These are phyloP conservation scores for Thermothelomyces thermophilus DNA, from an alignment of 2,329 filamentous ascomycete genomes.

Conservation along the genomic window DNA sequence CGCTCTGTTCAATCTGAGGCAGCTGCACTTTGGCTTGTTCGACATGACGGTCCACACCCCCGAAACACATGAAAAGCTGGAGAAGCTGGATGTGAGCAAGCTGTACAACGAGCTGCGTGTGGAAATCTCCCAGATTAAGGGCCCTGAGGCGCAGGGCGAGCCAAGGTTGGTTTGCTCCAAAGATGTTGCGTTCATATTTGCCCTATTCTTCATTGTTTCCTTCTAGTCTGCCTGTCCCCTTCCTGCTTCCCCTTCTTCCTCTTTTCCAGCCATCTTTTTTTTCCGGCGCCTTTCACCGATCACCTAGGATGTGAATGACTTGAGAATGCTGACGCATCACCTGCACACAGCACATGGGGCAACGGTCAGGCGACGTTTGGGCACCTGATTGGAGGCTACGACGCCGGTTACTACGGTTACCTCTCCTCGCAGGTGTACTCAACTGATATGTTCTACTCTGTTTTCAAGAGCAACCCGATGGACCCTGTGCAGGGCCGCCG, in stretches of 20 bases:
- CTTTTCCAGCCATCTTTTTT: not conserved
- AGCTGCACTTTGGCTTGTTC: slow-evolving; percentile 75
- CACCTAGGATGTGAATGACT: not conserved
- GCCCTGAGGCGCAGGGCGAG: slow-evolving; percentile 60
- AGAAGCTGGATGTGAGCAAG: slow-evolving; percentile 57
- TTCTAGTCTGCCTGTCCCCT: too few species aligned
- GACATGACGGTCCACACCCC: slow-evolving; percentile 77
- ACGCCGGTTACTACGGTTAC: slow-evolving; percentile 77
- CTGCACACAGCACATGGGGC: slow-evolving; percentile 55
- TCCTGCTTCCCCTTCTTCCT: too few species aligned
- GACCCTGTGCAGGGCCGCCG: slow-evolving; percentile 64
- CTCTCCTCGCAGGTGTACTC: slow-evolving; percentile 73
- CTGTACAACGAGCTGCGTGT: slow-evolving; percentile 68
- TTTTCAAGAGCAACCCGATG: slow-evolving; percentile 75
- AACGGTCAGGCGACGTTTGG: slow-evolving; percentile 75
- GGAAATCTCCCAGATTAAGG: slow-evolving; percentile 66
- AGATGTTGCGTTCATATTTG: too few species aligned
- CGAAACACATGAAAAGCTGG: slow-evolving; percentile 59
- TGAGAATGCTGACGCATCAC: not conserved
- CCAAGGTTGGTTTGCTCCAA: slow-evolving; percentile 38
- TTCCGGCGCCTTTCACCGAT: too few species aligned
- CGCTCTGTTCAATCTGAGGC: slow-evolving; percentile 69
- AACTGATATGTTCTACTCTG: slow-evolving; percentile 77
- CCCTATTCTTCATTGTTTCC: too few species aligned
- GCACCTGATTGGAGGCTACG: slow-evolving; percentile 77